Base-by-base conservation (phyloP, 1,284 basidiomycete genomes). In the Flammula alnicola region DNA sequence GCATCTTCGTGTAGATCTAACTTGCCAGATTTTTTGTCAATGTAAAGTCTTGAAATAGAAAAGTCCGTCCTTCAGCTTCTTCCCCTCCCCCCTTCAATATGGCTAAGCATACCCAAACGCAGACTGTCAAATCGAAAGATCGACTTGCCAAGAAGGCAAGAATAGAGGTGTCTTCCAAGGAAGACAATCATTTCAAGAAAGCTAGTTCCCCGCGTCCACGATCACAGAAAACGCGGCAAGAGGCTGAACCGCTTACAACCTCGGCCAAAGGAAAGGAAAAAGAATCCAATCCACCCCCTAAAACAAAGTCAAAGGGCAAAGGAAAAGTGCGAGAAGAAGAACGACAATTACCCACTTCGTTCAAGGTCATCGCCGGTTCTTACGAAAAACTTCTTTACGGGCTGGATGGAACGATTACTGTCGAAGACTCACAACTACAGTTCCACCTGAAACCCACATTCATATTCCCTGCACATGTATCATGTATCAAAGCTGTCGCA, bases 301-400 rank as follows among this genome's bases (percentile, higher is more conserved):
- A 46, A 20, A 41, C 35, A 8, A 51, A 40, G 37, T 19, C 35
- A 2, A 70, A 68, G 59, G 61, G 59, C 35, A 72, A 71, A 52
- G 60, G 48, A 46, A 63, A 56, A 55, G 65, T 51, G 48, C 32
- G 55, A 41, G 43, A 53, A 38, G 57, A 62, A 43, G n/a, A 47
- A 22, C 44, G 12, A n/a, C 61, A n/a, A n/a, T n/a, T 76, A n/a
- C 80, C 84, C 0, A 64, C 71, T 2, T 81, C 83, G 2, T 97
- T 97, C 77, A 88, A 93, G 69, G 74, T 98, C 55, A 76, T 98
- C 25, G 90, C 86, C 0, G 96, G 96, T 0, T 91, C 93, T 8
- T 98, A 98, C 69, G 96, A 99, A 76, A 95, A 96, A 62, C 76
- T 98, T 8, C 78, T 98, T 11, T 98, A 98, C 63, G 96, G 96